phyloP scores from a whole-genome alignment of 1,139 yeast genomes.

The Scheffersomyces illinoinensis region DNA sequence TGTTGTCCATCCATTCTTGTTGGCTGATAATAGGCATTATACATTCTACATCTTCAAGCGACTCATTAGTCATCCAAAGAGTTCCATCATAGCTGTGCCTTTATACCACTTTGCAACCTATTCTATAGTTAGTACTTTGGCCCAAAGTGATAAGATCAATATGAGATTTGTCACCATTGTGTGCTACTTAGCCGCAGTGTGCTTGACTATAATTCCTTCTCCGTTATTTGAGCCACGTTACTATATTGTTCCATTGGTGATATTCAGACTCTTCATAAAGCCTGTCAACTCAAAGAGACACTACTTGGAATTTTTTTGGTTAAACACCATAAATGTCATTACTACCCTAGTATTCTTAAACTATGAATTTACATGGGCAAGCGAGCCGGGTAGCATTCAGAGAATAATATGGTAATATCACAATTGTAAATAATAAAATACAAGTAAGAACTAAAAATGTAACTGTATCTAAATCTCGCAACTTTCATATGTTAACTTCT shows the following conservation, averaged over 20 bases:
- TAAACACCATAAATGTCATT: constrained; percentile 51
- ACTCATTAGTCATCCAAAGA: constrained; percentile 47
- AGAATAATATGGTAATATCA: constrained; percentile 79
- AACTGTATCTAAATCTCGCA: neutral
- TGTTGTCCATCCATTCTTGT: constrained; percentile 80
- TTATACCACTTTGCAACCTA: constrained; percentile 71
- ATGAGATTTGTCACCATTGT: constrained; percentile 37
- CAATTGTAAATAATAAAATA: constrained; percentile 1
- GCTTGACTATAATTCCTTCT: constrained; percentile 74
- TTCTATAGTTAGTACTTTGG: constrained; percentile 34
- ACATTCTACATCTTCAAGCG: constrained; percentile 81
- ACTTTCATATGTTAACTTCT: constrained; percentile 1
- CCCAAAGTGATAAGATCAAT: constrained; percentile 12
- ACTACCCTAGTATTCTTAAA: constrained; percentile 58
- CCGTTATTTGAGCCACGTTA: constrained; percentile 95
- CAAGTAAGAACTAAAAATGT: constrained; percentile 2
- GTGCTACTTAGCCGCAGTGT: constrained; percentile 53
- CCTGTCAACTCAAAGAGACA: constrained; percentile 45
- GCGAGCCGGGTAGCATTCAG: constrained; percentile 58
- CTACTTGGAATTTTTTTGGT: constrained; percentile 61
- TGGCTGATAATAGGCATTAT: constrained; percentile 94
- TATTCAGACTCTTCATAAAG: constrained; percentile 64
- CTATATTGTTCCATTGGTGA: constrained; percentile 74
- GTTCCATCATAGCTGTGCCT: constrained; percentile 54
- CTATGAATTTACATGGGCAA: constrained; percentile 68